A percentile compares a stretch with the other conserved stretches of the same genome.
phyloP scores from a whole-genome alignment of 148 eudicot genomes.

The Silene uniflora region DNA sequence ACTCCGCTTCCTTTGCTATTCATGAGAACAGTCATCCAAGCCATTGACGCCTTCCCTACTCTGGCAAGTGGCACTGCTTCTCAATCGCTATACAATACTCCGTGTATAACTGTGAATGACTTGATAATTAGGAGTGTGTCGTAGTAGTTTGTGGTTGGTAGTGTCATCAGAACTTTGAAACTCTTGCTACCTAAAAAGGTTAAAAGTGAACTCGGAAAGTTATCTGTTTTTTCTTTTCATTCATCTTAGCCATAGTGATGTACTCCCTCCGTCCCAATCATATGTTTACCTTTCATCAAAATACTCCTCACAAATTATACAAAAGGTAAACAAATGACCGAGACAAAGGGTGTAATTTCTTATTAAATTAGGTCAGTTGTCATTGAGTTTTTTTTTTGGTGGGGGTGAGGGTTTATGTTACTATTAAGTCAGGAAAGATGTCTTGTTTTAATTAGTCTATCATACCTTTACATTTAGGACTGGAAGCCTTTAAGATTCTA shows the following conservation, averaged over 20 bases:
- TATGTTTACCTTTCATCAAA: too few species aligned
- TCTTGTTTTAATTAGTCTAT: background rate
- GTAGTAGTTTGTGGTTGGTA: background rate
- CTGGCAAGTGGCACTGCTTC: slow-evolving; percentile 48
- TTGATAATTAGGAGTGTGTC: background rate
- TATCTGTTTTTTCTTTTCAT: too few species aligned
- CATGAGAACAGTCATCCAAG: slow-evolving; percentile 97
- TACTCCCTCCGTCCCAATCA: too few species aligned
- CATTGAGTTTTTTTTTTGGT: too few species aligned
- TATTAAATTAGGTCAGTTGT: too few species aligned
- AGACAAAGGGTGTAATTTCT: too few species aligned
- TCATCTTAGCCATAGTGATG: background rate
- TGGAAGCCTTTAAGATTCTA: background rate
- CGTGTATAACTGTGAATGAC: background rate
- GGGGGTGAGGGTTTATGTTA: background rate
- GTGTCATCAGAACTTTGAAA: background rate
- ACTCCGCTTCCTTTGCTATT: slow-evolving; percentile 84
- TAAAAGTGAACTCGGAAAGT: background rate
- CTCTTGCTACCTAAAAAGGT: background rate
- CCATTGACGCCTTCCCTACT: slow-evolving; percentile 86
- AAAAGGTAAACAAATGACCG: too few species aligned
- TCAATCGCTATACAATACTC: background rate
- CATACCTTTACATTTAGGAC: background rate
- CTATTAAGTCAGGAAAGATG: background rate
- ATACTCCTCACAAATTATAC: too few species aligned